Conservation (phyloP, 129 eudicot genomes). For the Centrapalus pauciflorus region DNA sequence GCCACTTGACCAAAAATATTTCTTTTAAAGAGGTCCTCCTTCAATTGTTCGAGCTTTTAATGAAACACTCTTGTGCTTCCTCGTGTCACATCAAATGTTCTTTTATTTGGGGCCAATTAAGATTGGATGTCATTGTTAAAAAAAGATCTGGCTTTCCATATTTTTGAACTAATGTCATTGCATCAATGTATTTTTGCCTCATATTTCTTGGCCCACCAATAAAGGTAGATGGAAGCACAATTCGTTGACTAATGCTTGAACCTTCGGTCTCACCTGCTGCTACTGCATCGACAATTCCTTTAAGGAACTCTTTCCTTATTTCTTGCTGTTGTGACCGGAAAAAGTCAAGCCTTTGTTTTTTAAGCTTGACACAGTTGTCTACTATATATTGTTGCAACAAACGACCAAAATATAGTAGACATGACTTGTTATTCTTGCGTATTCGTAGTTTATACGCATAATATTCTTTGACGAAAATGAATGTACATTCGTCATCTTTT, state of each 20-base stretch:
- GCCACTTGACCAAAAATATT: slow-evolving; percentile 15
- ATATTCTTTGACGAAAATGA: background rate
- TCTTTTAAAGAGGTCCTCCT: background rate
- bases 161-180: slow-evolving; percentile 6
- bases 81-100: background rate
- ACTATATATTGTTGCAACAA: slow-evolving; percentile 13
- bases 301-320: background rate
- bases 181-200: background rate
- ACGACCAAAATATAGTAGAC: background rate
- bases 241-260: no score
- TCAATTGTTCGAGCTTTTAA: background rate
- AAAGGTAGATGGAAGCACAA: background rate
- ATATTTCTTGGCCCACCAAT: background rate
- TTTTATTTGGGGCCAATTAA: background rate
- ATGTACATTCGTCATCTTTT: no score
- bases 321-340: background rate
- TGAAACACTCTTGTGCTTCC: background rate
- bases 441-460: background rate
- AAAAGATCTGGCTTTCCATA: no score
- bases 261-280: background rate
- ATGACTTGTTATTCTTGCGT: background rate
- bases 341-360: slow-evolving; percentile 6
- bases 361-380: slow-evolving; percentile 11
- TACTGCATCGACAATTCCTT: slow-evolving; percentile 12
- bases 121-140: background rate